These are phyloP conservation scores for Porphyrellus cyaneotinctus DNA, from an alignment of 768 basidiomycete genomes.

Conservation along the genomic window DNA sequence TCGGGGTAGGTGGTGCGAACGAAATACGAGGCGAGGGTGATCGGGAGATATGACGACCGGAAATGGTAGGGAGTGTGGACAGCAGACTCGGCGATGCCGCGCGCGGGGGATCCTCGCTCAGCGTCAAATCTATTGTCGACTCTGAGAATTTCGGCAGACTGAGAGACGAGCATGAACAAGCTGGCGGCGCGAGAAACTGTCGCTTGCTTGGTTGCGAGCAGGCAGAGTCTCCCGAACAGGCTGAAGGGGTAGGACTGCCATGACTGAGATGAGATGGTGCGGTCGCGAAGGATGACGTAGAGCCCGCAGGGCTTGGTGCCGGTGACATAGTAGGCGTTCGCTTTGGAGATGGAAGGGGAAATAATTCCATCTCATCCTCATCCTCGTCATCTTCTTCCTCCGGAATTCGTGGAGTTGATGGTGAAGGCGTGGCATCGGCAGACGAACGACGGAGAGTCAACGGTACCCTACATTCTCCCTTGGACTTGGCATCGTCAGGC, in stretches of 20 bases:
- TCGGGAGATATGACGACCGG: slow-evolving; percentile 12
- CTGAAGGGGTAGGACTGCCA: slow-evolving; percentile 14
- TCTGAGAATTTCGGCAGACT: slow-evolving; percentile 18
- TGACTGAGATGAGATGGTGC: not conserved
- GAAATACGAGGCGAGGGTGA: slow-evolving; percentile 10
- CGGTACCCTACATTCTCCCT: not conserved
- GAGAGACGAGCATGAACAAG: slow-evolving; percentile 24
- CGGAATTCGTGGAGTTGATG: slow-evolving; percentile 27
- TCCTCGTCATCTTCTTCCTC: slow-evolving; percentile 45
- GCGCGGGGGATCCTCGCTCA: slow-evolving; percentile 6
- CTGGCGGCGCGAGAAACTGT: slow-evolving; percentile 21
- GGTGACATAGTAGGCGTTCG: slow-evolving; percentile 48
- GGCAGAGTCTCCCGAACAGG: slow-evolving; percentile 15
- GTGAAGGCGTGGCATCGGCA: slow-evolving; percentile 7
- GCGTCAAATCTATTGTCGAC: slow-evolving; percentile 7
- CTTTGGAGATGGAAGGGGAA: slow-evolving; percentile 56
- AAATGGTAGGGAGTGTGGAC: slow-evolving; percentile 22
- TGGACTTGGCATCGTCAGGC: not conserved
- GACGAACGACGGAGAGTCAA: not conserved
- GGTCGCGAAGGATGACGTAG: slow-evolving; percentile 23
- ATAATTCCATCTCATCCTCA: slow-evolving; percentile 51
- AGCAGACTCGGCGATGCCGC: slow-evolving; percentile 24
- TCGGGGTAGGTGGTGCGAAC: slow-evolving; percentile 5
- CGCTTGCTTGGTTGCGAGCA: not conserved
- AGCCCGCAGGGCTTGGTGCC: slow-evolving; percentile 31